phyloP scores from a whole-genome alignment of 352 stramenopile species.

The Globisporangium yorkense region DNA sequence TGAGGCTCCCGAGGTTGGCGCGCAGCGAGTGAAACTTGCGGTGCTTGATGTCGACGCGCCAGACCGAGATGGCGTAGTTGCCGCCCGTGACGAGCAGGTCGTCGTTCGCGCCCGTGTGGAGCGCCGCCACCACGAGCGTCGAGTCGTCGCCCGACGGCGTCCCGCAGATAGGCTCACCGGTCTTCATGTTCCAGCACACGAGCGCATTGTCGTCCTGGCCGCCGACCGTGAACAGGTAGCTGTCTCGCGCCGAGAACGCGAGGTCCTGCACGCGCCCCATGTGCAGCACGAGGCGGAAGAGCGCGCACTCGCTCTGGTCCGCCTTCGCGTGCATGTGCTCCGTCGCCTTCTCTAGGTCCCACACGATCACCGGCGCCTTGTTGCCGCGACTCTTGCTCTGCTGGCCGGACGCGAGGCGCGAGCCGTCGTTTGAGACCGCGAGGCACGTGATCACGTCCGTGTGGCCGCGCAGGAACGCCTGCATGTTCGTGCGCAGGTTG shows the following conservation, averaged over 20 bases:
- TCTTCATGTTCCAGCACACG: conserved; percentile 93
- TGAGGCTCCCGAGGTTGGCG: conserved; percentile 91
- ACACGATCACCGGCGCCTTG: conserved; percentile 92
- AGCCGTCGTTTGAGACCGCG: conserved; percentile 88
- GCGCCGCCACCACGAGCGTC: conserved; percentile 81
- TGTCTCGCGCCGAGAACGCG: conserved; percentile 85
- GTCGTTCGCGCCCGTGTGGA: conserved; percentile 82
- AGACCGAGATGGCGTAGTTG: conserved; percentile 92
- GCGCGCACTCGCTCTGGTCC: conserved; percentile 64
- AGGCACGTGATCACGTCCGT: conserved; percentile 92
- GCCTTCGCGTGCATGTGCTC: conserved; percentile 51
- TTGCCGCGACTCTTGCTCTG: conserved; percentile 91
- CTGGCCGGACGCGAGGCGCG: conserved; percentile 87
- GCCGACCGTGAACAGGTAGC: conserved; percentile 90
- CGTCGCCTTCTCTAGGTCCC: conserved; percentile 89
- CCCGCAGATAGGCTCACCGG: conserved; percentile 88
- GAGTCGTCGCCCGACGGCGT: conserved; percentile 91
- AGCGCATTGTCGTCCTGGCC: conserved; percentile 96
- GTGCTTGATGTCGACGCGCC: conserved; percentile 80
- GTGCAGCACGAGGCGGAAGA: conserved; percentile 93
- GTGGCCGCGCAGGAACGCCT: conserved; percentile 91
- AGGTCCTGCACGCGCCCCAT: conserved; percentile 93
- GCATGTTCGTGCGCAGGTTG: conserved; percentile 62
- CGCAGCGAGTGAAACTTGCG: conserved; percentile 93
- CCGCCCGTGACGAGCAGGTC: conserved; percentile 93